Percentiles rank a stretch among this genome's conserved stretches.
phyloP scores from a whole-genome alignment of 352 stramenopile genomes.

The Nothophytophthora sp. region DNA sequence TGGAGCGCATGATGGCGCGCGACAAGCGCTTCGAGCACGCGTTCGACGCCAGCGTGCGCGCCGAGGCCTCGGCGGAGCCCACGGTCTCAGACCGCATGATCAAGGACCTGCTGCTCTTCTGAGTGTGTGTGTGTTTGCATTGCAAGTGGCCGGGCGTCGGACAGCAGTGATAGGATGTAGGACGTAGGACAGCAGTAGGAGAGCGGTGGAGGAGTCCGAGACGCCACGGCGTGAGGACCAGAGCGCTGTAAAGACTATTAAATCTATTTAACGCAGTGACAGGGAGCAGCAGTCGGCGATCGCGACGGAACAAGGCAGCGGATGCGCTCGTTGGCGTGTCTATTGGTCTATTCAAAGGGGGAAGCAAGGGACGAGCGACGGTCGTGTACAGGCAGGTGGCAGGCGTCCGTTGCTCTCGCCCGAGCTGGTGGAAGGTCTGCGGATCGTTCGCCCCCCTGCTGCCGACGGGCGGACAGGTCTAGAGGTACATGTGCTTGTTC shows the following conservation, averaged over 20 bases:
- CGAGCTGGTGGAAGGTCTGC: slow-evolving; percentile 14
- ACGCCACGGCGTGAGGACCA: neutral
- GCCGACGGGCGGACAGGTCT: slow-evolving; percentile 21
- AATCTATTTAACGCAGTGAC: neutral
- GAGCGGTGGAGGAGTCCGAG: neutral
- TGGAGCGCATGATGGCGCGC: slow-evolving; percentile 84
- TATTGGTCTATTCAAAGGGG: slow-evolving; percentile 1
- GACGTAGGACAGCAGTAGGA: slow-evolving; percentile 6
- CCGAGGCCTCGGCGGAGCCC: slow-evolving; percentile 47
- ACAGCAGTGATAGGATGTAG: slow-evolving; percentile 9
- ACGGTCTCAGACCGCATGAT: slow-evolving; percentile 81
- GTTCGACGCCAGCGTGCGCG: slow-evolving; percentile 37
- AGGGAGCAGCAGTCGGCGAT: too few relatives aligned
- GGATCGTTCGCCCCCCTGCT: slow-evolving; percentile 17
- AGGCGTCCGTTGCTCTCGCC: too few relatives aligned
- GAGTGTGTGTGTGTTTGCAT: slow-evolving; percentile 4
- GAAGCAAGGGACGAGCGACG: too few relatives aligned
- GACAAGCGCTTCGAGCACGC: slow-evolving; percentile 72
- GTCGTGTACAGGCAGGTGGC: too few relatives aligned
- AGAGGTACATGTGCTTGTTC: slow-evolving; percentile 86
- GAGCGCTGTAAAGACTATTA: too few relatives aligned
- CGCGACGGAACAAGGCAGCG: too few relatives aligned
- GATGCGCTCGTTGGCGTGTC: too few relatives aligned
- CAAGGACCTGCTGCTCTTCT: slow-evolving; percentile 88
- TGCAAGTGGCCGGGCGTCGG: slow-evolving; percentile 15